A percentile compares a stretch with the other conserved stretches of the same genome.
These are phyloP conservation scores for Candida palmyrensis DNA, from an alignment of 805 yeast genomes.

Conservation along the genomic window DNA sequence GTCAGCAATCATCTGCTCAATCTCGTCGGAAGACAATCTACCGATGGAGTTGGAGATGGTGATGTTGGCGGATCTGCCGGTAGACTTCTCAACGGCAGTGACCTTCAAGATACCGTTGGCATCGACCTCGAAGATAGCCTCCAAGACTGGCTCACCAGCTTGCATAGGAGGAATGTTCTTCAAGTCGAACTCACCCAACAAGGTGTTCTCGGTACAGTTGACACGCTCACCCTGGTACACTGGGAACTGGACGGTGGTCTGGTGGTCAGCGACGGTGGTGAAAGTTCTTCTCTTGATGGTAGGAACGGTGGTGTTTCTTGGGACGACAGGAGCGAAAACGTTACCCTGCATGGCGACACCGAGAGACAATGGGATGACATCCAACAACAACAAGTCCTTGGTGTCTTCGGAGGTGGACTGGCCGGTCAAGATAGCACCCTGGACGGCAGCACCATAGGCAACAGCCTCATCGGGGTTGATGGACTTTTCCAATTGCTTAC, in stretches of 20 bases:
- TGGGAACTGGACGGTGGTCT: constrained; percentile 47
- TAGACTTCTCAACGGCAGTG: constrained; percentile 45
- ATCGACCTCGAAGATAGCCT: constrained; percentile 46
- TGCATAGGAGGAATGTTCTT: constrained; percentile 48
- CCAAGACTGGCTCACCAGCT: constrained; percentile 49
- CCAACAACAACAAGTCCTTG: constrained; percentile 46
- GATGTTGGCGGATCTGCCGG: constrained; percentile 47
- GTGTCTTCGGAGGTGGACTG: constrained; percentile 46
- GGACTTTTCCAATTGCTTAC: constrained; percentile 46
- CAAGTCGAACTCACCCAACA: constrained; percentile 47
- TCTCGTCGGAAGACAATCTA: constrained; percentile 46
- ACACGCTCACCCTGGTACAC: constrained; percentile 50
- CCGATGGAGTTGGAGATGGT: constrained; percentile 47
- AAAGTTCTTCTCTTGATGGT: constrained; percentile 47
- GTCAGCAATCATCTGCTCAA: constrained; percentile 44
- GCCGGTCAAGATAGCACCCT: constrained; percentile 48
- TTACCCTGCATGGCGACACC: constrained; percentile 50
- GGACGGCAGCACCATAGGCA: constrained; percentile 49
- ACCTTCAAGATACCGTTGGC: constrained; percentile 49
- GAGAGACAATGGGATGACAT: constrained; percentile 46
- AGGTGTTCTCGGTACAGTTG: constrained; percentile 46
- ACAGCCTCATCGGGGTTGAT: constrained; percentile 49
- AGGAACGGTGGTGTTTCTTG: constrained; percentile 49
- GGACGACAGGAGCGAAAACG: constrained; percentile 47
- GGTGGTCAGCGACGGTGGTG: constrained; percentile 49